Conservation (phyloP, 2,329 filamentous ascomycete species). For the Phaeophleospora eucalypticola region DNA sequence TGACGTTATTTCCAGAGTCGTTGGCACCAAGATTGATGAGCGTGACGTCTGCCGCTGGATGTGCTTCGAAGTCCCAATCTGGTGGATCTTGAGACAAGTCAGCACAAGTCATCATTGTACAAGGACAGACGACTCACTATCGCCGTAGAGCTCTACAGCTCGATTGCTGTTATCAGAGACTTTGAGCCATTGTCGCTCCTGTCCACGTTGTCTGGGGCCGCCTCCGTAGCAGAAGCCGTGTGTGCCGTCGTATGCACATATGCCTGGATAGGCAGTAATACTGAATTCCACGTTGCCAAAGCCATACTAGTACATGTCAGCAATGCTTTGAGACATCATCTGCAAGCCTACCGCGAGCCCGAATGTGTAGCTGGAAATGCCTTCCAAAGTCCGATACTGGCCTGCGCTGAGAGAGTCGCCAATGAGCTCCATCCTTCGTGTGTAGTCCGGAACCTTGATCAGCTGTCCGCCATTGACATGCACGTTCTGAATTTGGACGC, state of each 20-base stretch:
- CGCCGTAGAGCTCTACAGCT: too few species aligned
- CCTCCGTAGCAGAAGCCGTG: too few species aligned
- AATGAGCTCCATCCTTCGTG: conserved; percentile 42
- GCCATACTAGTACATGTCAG: too few species aligned
- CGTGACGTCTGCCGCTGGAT: conserved; percentile 39
- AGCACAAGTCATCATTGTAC: background rate
- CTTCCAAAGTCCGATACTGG: conserved; percentile 57
- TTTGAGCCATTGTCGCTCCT: too few species aligned
- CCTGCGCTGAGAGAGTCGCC: conserved; percentile 51
- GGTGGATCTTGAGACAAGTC: conserved; percentile 22
- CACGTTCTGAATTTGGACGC: conserved; percentile 54
- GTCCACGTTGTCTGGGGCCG: too few species aligned
- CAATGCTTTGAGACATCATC: too few species aligned
- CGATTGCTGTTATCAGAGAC: too few species aligned
- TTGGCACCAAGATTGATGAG: conserved; percentile 48
- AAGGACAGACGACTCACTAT: background rate
- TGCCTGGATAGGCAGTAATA: too few species aligned
- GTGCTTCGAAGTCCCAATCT: conserved; percentile 32
- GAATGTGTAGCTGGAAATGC: conserved; percentile 54
- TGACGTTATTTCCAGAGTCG: conserved; percentile 44
- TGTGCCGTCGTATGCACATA: too few species aligned
- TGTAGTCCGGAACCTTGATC: conserved; percentile 39
- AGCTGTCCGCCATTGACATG: conserved; percentile 46
- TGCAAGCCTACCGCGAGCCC: conserved; percentile 38
- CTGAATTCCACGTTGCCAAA: too few species aligned